Evolutionary conservation across 108 stramenopile species (phyloP), one percentile per base, ranked within the genome.

Genomic region (Discostella stelligeroides): DNA sequence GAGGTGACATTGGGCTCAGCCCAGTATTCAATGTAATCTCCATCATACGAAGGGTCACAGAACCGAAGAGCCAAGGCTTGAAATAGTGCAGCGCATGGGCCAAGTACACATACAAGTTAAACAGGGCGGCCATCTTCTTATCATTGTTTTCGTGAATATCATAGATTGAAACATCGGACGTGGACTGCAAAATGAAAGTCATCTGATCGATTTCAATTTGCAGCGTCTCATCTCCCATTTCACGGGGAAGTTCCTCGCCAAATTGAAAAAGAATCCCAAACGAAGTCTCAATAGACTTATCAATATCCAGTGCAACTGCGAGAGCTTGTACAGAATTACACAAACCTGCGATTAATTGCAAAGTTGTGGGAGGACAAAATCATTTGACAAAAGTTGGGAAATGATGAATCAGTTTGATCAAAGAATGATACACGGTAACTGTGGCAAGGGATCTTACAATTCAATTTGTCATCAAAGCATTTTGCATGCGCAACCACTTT

Each of bases 61-160:
- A 30, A 3, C 24, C n/a, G n/a, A n/a, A n/a, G n/a, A n/a, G n/a
- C n/a, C n/a, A n/a, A n/a, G n/a, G n/a, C n/a, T n/a, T n/a, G 24
- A 51, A 18, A 7, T 24, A 29, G 15, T 25, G 10, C n/a, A 70
- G 28, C 21, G 38, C 9, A 1, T 37, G 6, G 0, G 23, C 23
- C n/a, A 70, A 38, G 0, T 75, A 49, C 12, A 27, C 29, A 39
- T 70, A 75, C 0, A 75, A 24, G 4, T 70, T 64, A 60, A 70
- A 24, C 13, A 64, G 27, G 28, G 15, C 17, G 8, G 30, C 37
- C 15, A n/a, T 72, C 23, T 27, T 58, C 51, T 68, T 56, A 46
- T 37, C 53, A 17, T 38, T 24, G 55, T 34, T 68, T 5, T 23
- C 7, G 1, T 27, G 8, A 1, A 70, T 23, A 28, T 23, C 63